phyloP scores from a whole-genome alignment of 1,139 yeast genomes.

The Suzukiozyma palmioleophila region DNA sequence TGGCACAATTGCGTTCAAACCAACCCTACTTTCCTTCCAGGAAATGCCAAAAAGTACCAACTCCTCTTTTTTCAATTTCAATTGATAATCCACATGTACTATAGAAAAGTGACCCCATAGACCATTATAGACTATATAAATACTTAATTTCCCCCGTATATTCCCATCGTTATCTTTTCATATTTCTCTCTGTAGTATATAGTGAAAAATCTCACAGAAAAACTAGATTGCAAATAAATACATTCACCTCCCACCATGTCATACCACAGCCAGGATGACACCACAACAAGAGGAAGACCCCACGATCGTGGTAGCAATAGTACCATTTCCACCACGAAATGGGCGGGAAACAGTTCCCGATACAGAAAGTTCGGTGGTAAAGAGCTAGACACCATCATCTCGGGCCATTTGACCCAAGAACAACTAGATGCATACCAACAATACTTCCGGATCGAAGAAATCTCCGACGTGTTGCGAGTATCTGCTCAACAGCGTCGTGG shows the following conservation, averaged over 20 bases:
- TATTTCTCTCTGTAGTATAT: not conserved
- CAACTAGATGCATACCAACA: slow-evolving; percentile 81
- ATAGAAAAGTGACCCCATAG: too few relatives aligned
- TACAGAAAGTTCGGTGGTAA: slow-evolving; percentile 26
- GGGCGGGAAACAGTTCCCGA: slow-evolving; percentile 41
- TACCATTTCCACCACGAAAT: slow-evolving; percentile 24
- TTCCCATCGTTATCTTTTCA: too few relatives aligned
- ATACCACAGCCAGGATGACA: not conserved
- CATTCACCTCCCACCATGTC: not conserved
- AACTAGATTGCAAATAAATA: not conserved
- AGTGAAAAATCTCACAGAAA: not conserved
- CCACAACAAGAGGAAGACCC: not conserved
- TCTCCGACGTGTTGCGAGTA: slow-evolving; percentile 41
- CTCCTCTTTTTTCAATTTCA: too few relatives aligned
- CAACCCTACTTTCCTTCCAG: too few relatives aligned
- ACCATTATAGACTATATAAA: too few relatives aligned
- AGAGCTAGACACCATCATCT: slow-evolving; percentile 37
- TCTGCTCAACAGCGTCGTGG: slow-evolving; percentile 52
- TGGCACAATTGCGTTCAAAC: too few relatives aligned
- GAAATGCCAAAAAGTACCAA: too few relatives aligned
- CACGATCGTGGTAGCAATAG: not conserved
- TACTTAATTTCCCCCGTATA: too few relatives aligned
- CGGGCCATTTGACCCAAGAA: slow-evolving; percentile 69
- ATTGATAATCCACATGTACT: too few relatives aligned
- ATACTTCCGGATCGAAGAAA: slow-evolving; percentile 74